Conservation (phyloP, 2,329 filamentous ascomycete genomes). For the Penicillium griseofulvum region DNA sequence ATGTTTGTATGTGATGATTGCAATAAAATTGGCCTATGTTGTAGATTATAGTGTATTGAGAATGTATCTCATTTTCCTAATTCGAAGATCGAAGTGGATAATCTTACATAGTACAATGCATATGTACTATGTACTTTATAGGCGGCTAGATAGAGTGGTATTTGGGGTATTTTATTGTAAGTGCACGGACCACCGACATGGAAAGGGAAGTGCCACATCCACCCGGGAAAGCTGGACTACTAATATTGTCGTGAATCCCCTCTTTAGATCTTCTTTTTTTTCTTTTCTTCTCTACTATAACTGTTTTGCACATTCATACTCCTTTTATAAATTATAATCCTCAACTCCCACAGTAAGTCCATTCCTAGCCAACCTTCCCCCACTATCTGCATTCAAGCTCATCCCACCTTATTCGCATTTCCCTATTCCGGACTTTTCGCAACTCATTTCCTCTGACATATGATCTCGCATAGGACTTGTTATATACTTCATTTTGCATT, state of each 20-base stretch:
- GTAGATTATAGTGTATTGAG: neutral
- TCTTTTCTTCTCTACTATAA: constrained; percentile 2
- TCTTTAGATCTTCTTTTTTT: constrained; percentile 5
- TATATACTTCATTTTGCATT: neutral
- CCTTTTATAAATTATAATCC: neutral
- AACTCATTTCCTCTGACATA: neutral
- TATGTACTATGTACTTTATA: neutral
- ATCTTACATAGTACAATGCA: neutral
- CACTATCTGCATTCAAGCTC: neutral
- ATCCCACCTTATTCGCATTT: neutral
- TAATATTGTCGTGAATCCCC: constrained; percentile 11
- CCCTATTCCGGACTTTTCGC: neutral
- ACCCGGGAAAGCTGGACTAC: constrained; percentile 5
- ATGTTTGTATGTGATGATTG: neutral
- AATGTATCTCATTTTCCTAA: neutral
- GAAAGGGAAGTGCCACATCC: constrained; percentile 6
- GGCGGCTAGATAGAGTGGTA: neutral
- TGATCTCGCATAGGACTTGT: neutral
- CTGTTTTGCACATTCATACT: neutral
- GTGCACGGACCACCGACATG: constrained; percentile 5
- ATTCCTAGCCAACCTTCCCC: neutral
- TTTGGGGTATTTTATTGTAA: neutral
- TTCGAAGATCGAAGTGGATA: neutral
- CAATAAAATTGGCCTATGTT: neutral
- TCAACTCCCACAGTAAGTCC: neutral